These are phyloP conservation scores for Coemansia sp. DNA, from an alignment of 192 early-diverging fungal genomes.

Conservation along the genomic window DNA sequence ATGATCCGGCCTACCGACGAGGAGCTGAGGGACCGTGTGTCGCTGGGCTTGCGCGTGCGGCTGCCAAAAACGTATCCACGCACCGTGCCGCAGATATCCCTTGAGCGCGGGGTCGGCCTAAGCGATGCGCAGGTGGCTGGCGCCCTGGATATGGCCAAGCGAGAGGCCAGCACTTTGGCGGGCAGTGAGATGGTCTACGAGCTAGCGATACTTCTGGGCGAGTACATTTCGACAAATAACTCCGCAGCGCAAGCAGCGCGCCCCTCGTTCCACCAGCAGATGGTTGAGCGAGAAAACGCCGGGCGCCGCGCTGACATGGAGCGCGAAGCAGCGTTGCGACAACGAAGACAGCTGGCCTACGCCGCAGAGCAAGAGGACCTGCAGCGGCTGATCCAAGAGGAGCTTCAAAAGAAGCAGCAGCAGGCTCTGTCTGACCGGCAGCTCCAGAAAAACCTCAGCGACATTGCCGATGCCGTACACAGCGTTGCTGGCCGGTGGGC, in stretches of 20 bases:
- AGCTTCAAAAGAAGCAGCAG: conserved; percentile 49
- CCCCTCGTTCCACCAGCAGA: conserved; percentile 50
- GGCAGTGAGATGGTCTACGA: conserved; percentile 72
- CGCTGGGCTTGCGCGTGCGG: conserved; percentile 36
- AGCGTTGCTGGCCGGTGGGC: conserved; percentile 43
- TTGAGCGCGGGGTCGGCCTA: conserved; percentile 58
- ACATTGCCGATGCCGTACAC: conserved; percentile 39
- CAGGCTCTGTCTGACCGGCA: conserved; percentile 35
- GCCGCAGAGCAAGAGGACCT: conserved; percentile 32
- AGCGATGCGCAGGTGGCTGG: conserved; percentile 52
- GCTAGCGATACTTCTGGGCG: conserved; percentile 57
- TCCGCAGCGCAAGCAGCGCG: conserved; percentile 53
- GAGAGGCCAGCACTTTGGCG: conserved; percentile 35
- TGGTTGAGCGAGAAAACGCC: conserved; percentile 43
- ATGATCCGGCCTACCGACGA: conserved; percentile 34
- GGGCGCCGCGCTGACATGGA: conserved; percentile 24
- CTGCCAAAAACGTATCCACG: conserved; percentile 68
- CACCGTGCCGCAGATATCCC: conserved; percentile 56
- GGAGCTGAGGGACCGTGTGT: conserved; percentile 25
- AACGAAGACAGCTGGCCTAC: conserved; percentile 13
- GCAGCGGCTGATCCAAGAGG: conserved; percentile 37
- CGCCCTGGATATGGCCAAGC: conserved; percentile 36
- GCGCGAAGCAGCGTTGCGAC: conserved; percentile 16
- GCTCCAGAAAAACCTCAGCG: conserved; percentile 22
- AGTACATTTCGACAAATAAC: conserved; percentile 60